Conservation (phyloP, 1,139 yeast genomes). For the Hansenula lynferdii region DNA sequence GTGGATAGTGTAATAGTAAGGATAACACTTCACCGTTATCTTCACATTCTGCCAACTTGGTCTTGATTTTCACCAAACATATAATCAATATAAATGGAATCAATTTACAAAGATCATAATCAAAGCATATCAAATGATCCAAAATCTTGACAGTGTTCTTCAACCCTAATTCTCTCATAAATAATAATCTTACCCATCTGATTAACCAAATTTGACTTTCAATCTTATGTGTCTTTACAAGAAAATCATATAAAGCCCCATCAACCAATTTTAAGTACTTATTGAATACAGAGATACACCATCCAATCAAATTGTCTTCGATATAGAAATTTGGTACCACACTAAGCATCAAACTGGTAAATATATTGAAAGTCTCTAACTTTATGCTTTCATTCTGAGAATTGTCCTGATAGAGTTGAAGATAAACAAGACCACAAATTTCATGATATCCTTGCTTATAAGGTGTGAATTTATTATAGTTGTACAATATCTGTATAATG, state of each 20-base stretch:
- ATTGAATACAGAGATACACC: constrained; percentile 34
- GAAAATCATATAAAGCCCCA: constrained; percentile 31
- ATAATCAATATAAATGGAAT: constrained; percentile 48
- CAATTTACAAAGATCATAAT: constrained; percentile 33
- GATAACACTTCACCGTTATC: constrained; percentile 63
- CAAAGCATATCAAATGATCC: constrained; percentile 50
- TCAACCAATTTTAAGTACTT: constrained; percentile 42
- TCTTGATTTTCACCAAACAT: constrained; percentile 45
- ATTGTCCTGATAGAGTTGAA: constrained; percentile 42
- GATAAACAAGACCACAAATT: constrained; percentile 53
- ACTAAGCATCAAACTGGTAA: constrained; percentile 26
- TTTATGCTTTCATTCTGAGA: constrained; percentile 11
- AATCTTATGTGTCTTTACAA: constrained; percentile 46
- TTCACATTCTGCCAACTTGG: constrained; percentile 37
- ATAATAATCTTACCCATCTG: constrained; percentile 53
- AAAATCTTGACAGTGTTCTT: constrained; percentile 42
- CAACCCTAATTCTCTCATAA: constrained; percentile 56
- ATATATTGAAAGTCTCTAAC: constrained; percentile 25
- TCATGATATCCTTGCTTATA: constrained; percentile 75
- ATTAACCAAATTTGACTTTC: constrained; percentile 67
- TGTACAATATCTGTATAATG: constrained; percentile 48
- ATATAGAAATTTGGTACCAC: constrained; percentile 31
- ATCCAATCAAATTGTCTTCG: constrained; percentile 26
- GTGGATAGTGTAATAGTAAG: constrained; percentile 55
- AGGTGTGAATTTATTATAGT: constrained; percentile 39